Evolutionary conservation across 768 basidiomycete species (phyloP), one percentile per base, ranked within the genome.

Genomic region (Lactarius quietus): DNA sequence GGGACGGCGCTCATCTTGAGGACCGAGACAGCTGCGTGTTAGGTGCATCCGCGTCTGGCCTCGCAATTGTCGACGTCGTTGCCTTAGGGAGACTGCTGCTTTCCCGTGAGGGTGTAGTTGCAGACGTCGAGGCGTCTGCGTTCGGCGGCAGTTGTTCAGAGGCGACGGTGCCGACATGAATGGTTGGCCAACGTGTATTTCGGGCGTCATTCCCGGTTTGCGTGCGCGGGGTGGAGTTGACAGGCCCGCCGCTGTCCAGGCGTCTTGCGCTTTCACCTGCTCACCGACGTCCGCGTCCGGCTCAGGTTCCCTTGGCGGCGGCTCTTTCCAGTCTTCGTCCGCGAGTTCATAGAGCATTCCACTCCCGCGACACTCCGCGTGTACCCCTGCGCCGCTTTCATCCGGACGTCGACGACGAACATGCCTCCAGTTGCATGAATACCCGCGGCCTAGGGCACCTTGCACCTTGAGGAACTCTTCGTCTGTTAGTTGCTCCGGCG

Each of bases 261-360:
- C 68, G 29, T 67, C 66, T 48, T 68, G 66, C 26, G 59, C 28
- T 6, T n/a, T 59, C 62, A 56, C 33, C 26, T 70, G 76, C 62
- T 75, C 79, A 3, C 73, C 76, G 59, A 78, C 76, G 17, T 70
- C 74, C 48, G 74, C 73, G 4, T 39, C 59, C 26, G 69, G 55
- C 17, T 26, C 61, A 26, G 60, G 39, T 36, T 62, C 51, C 17
- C 70, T 61, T 28, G 26, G 54, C 10, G n/a, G 52, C 8, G 65
- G 29, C 33, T 68, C 84, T 54, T 82, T 85, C 86, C 86, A 93
- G 63, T 88, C 89, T 57, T 81, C 78, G 65, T 92, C 92, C 3
- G 84, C 91, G 36, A 93, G 78, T 74, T 93, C 92, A 68, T 87
- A 93, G 58, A 93, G 74, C 82, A 84, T 83, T 17, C 92, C 92